A percentile compares a stretch with the other conserved stretches of the same genome.
Conservation (phyloP, 2,329 filamentous ascomycete species). For the Fonsecaea pugnacius region DNA sequence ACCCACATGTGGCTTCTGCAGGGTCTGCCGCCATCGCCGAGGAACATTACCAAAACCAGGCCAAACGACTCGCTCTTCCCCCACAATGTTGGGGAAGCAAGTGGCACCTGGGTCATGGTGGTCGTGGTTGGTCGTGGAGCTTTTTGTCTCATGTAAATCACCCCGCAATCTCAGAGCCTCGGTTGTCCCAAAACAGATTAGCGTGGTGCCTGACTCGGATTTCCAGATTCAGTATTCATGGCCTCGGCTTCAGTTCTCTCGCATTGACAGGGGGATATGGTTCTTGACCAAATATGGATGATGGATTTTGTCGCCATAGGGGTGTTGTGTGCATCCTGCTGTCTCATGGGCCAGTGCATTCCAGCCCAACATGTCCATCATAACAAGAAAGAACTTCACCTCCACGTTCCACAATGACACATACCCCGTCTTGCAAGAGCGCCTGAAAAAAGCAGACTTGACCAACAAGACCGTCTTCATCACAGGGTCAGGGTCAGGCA, state of each 20-base stretch:
- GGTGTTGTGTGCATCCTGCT: not conserved
- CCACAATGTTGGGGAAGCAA: not conserved
- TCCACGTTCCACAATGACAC: constrained; percentile 13
- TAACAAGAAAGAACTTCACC: constrained; percentile 7
- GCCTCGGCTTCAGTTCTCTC: not conserved
- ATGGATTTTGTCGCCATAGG: not conserved
- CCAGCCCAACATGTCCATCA: not conserved
- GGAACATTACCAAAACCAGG: not conserved
- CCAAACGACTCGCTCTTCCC: not conserved
- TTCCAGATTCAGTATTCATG: not conserved
- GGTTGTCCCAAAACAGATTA: not conserved
- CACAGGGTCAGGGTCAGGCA: constrained; percentile 39
- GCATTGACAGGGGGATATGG: not conserved
- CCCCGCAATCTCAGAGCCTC: constrained; percentile 1
- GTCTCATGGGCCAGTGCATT: not conserved
- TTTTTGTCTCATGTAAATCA: not conserved
- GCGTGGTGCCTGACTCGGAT: not conserved
- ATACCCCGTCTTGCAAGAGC: constrained; percentile 8
- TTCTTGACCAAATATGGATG: not conserved
- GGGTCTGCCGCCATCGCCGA: constrained; percentile 1
- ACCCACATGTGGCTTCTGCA: not conserved
- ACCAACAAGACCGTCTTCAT: constrained; percentile 41
- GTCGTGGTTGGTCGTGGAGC: not conserved
- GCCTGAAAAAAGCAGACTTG: constrained; percentile 26
- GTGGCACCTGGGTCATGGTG: too few species aligned